Conservation (phyloP, 2,329 filamentous ascomycete species). For the Calonectria fujianensis region DNA sequence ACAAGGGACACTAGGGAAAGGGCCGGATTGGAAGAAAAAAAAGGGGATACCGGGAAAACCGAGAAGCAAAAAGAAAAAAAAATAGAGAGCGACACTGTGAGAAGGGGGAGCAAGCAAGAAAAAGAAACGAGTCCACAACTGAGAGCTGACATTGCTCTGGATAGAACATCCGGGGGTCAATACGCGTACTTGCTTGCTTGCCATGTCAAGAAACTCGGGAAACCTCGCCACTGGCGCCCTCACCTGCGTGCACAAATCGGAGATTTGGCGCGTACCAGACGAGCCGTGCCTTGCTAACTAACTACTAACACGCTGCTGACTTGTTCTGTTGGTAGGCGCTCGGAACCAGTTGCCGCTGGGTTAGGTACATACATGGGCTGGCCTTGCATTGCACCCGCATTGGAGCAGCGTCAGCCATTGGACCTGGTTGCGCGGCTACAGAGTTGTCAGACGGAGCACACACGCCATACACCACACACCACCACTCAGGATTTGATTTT, state of each 20-base stretch:
- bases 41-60: conserved; percentile 16
- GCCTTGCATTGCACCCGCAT: conserved; percentile 24
- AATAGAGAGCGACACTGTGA: neutral
- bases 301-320: neutral
- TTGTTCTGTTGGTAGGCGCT: conserved; percentile 37
- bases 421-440: conserved; percentile 39
- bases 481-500: neutral
- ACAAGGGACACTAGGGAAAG: conserved; percentile 5
- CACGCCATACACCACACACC: conserved; percentile 18
- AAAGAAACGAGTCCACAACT: conserved; percentile 20
- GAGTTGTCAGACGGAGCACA: conserved; percentile 13
- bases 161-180: neutral
- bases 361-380: conserved; percentile 24
- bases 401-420: conserved; percentile 29
- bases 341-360: conserved; percentile 36
- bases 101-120: neutral
- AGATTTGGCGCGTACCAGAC: conserved; percentile 22
- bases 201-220: neutral
- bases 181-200: conserved; percentile 7
- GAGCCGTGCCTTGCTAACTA: conserved; percentile 21
- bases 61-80: conserved; percentile 4
- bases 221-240: conserved; percentile 3
- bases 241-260: conserved; percentile 18
- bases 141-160: conserved; percentile 3
- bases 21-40: neutral